A percentile compares a stretch with the other conserved stretches of the same genome.
phyloP scores from a whole-genome alignment of 2,329 filamentous ascomycete genomes.

The Neonectria ditissima region DNA sequence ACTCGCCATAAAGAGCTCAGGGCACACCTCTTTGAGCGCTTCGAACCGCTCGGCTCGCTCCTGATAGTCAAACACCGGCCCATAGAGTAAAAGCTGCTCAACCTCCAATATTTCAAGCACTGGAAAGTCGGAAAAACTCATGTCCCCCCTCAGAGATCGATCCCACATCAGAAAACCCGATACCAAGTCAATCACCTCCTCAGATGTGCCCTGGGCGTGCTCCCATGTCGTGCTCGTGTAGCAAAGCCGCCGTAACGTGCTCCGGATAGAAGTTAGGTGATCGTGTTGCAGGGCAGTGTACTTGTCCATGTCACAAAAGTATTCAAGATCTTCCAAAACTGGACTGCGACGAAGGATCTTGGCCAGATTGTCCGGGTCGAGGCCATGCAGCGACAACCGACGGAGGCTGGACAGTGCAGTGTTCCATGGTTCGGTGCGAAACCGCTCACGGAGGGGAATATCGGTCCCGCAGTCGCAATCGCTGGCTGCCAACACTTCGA shows the following conservation, averaged over 20 bases:
- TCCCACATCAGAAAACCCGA: conserved; percentile 43
- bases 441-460: conserved; percentile 42
- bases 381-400: conserved; percentile 40
- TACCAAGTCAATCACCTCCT: conserved; percentile 43
- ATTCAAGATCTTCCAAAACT: conserved; percentile 42
- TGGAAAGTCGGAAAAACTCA: conserved; percentile 43
- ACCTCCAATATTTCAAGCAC: conserved; percentile 44
- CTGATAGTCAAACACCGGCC: conserved; percentile 41
- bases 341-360: conserved; percentile 43
- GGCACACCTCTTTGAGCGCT: conserved; percentile 31
- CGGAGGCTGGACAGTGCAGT: conserved; percentile 41
- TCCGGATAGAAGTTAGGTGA: conserved; percentile 34
- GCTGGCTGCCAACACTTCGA: conserved; percentile 40
- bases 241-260: conserved; percentile 39
- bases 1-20: conserved; percentile 44
- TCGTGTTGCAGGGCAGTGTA: conserved; percentile 43
- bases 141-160: conserved; percentile 38
- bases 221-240: conserved; percentile 45
- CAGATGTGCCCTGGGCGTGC: conserved; percentile 36
- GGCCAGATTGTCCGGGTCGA: conserved; percentile 42
- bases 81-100: conserved; percentile 44
- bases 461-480: conserved; percentile 44
- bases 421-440: conserved; percentile 42
- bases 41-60: conserved; percentile 35
- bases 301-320: conserved; percentile 47